phyloP scores from a whole-genome alignment of 805 yeast genomes.

The Pichia rugopelliculosa region DNA sequence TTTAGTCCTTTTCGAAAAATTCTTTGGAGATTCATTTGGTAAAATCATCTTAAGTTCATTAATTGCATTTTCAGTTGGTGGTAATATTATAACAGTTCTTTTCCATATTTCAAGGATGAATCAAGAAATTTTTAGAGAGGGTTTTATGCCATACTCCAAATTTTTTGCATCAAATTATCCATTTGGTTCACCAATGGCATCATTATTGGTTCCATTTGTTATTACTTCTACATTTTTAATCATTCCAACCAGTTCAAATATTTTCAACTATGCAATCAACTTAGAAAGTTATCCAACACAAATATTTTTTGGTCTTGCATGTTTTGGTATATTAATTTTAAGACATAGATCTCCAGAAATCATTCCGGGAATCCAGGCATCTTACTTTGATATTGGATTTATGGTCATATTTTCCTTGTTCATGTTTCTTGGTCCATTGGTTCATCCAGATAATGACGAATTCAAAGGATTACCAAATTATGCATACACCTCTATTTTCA shows the following conservation, averaged over 20 bases:
- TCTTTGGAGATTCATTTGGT: conserved; percentile 45
- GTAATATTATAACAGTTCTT: conserved; percentile 47
- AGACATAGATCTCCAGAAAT: conserved; percentile 44
- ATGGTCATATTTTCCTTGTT: conserved; percentile 41
- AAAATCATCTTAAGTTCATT: conserved; percentile 39
- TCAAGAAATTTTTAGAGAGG: conserved; percentile 52
- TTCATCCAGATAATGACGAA: conserved; percentile 23
- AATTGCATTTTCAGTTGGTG: conserved; percentile 48
- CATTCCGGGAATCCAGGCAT: conserved; percentile 45
- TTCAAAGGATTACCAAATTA: conserved; percentile 39
- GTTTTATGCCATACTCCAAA: conserved; percentile 42
- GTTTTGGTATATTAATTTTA: conserved; percentile 50
- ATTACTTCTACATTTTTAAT: conserved; percentile 36
- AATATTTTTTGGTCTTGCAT: conserved; percentile 42
- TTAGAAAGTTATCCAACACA: conserved; percentile 47
- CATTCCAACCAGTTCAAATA: conserved; percentile 40
- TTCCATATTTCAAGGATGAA: conserved; percentile 46
- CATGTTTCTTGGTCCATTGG: conserved; percentile 44
- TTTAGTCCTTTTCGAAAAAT: conserved; percentile 41
- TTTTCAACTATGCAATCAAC: conserved; percentile 44
- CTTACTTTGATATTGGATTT: conserved; percentile 39
- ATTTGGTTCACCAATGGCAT: conserved; percentile 43
- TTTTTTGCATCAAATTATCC: conserved; percentile 51
- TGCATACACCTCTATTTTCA: conserved; percentile 37
- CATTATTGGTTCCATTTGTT: conserved; percentile 36